Evolutionary conservation across 306 rosid genomes (phyloP), one percentile per base, ranked within the genome.

Genomic region (Citrullus colocynthis): DNA sequence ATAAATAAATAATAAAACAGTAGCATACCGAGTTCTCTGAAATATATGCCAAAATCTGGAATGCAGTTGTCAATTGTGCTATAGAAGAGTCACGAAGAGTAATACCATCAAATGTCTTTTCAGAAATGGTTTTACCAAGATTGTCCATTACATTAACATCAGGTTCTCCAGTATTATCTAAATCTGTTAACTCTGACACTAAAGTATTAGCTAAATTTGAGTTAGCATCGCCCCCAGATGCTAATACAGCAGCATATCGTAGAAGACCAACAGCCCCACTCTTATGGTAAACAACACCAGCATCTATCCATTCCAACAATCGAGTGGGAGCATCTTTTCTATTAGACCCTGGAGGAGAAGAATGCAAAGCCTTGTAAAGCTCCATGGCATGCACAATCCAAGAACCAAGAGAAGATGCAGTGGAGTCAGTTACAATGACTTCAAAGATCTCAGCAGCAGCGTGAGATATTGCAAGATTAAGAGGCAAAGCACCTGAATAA

Each of bases 391-490:
- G 97, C 77, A 90, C 91, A 77, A 95, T 89, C 99, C 99, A 95
- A 41, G 93, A 88, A 80, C 85, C 85, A 81, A 95, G 85, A 77
- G 99, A 86, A 12, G 95, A 88, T 67, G 99, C 89, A 80, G 92
- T 89, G 58, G 93, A 92, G 84, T 95, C 99, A 12, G 92, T 88
- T 84, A 95, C 99, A 69, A 95, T 86, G 76, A 88, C 97, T 95
- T 95, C 97, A 90, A 95, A 90, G 59, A 95, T 92, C 93, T 95
- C 99, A 57, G 99, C 97, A 83, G 88, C 97, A 24, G 99, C 88
- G 84, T 95, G 97, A 83, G 91, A 90, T 82, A 95, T 89, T 48
- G 97, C 96, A 60, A 95, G 92, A 85, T 88, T 92, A 79, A 88
- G 83, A 4, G 97, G 89, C 78, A 90, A 85, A 67, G 95, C 92